phyloP scores from a whole-genome alignment of 1,284 basidiomycete species.

The Pisolithus thermaeus region DNA sequence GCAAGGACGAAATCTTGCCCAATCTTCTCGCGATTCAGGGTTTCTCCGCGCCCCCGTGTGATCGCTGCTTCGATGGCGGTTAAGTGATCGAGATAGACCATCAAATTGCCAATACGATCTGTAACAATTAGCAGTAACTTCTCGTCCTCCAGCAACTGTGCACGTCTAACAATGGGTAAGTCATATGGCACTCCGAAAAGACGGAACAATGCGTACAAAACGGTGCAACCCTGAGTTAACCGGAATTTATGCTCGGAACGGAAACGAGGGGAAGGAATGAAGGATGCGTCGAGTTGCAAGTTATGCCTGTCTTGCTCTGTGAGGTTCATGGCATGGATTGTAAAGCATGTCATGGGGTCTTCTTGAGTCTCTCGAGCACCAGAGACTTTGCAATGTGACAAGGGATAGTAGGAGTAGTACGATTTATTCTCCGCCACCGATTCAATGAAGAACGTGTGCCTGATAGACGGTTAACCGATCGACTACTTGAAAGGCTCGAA shows the following conservation, averaged over 20 bases:
- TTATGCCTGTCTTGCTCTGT: constrained; percentile 37
- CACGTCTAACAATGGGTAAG: constrained; percentile 26
- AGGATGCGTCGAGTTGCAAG: constrained; percentile 32
- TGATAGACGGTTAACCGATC: constrained; percentile 3
- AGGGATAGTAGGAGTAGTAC: background rate
- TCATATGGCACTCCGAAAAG: background rate
- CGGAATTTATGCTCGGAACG: constrained; percentile 26
- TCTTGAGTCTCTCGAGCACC: constrained; percentile 13
- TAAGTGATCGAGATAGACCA: constrained; percentile 36
- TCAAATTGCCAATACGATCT: constrained; percentile 28
- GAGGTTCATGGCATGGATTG: constrained; percentile 34
- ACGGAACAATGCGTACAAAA: constrained; percentile 29
- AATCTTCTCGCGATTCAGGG: constrained; percentile 38
- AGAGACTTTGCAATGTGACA: constrained; percentile 10
- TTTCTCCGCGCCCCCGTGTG: constrained; percentile 22
- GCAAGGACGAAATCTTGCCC: constrained; percentile 39
- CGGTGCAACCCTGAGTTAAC: constrained; percentile 27
- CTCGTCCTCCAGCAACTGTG: constrained; percentile 32
- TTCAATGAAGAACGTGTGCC: constrained; percentile 16
- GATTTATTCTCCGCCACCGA: constrained; percentile 1
- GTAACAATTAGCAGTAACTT: constrained; percentile 39
- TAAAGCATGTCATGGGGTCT: constrained; percentile 28
- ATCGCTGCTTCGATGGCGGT: constrained; percentile 29
- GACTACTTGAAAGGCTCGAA: background rate
- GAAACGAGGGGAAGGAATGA: constrained; percentile 34